These are phyloP conservation scores for Beauveria brongniartii DNA, from an alignment of 2,329 filamentous ascomycete species.

Conservation along the genomic window DNA sequence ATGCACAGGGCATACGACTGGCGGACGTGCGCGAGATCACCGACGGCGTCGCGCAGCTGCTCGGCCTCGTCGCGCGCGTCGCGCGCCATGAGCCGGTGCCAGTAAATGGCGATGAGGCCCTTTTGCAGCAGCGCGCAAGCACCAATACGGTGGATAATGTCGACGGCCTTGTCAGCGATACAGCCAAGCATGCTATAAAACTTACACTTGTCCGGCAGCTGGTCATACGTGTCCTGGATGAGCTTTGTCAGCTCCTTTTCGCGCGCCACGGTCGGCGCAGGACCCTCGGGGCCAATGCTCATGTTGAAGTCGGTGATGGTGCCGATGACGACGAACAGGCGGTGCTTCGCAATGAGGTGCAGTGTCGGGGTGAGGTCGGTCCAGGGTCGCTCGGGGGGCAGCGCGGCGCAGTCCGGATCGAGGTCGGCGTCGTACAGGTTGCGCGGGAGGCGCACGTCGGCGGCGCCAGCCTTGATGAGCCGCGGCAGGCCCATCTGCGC, in stretches of 20 bases:
- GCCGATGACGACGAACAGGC: conserved; percentile 17
- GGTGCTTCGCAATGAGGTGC: conserved; percentile 23
- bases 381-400: conserved; percentile 15
- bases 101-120: conserved; percentile 7
- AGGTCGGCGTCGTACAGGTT: conserved; percentile 19
- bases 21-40: background rate
- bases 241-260: background rate
- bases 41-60: background rate
- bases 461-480: conserved; percentile 27
- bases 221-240: background rate
- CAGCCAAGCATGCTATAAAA: conserved; percentile 2
- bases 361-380: conserved; percentile 16
- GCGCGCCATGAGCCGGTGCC: conserved; percentile 1
- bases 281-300: background rate
- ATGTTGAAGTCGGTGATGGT: conserved; percentile 5
- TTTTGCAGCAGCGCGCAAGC: conserved; percentile 5
- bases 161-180: conserved; percentile 3
- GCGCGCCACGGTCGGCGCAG: background rate
- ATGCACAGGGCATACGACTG: conserved; percentile 1
- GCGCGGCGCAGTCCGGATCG: background rate
- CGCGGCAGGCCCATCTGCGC: conserved; percentile 40
- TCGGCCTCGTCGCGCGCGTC: background rate
- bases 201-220: conserved; percentile 4
- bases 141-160: conserved; percentile 4
- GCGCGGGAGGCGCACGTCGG: conserved; percentile 16